Percentiles rank a stretch among this genome's conserved stretches.
Conservation (phyloP, 768 basidiomycete species). For the Trametes punicea region DNA sequence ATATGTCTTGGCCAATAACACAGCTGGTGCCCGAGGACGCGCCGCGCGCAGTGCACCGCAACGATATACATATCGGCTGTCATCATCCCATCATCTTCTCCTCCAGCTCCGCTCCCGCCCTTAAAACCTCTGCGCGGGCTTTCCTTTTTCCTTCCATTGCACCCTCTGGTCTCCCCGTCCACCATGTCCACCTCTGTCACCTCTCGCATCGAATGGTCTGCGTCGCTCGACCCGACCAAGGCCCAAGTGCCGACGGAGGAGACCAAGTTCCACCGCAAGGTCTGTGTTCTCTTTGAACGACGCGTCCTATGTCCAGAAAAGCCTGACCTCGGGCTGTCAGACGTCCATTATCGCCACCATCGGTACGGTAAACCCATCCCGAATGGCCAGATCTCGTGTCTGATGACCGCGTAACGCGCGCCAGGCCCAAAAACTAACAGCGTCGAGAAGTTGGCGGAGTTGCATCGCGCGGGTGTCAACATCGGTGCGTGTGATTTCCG, state of each 20-base stretch:
- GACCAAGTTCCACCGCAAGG: constrained; percentile 91
- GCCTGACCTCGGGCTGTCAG: constrained; percentile 39
- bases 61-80: constrained; percentile 18
- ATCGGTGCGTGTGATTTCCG: constrained; percentile 63
- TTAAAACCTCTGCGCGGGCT: constrained; percentile 14
- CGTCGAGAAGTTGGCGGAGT: constrained; percentile 80
- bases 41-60: neutral
- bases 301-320: constrained; percentile 22
- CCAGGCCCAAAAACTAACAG: constrained; percentile 92
- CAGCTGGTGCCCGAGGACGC: neutral
- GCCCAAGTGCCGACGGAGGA: constrained; percentile 69
- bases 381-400: constrained; percentile 6
- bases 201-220: constrained; percentile 92
- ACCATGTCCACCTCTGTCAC: constrained; percentile 37
- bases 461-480: constrained; percentile 93
- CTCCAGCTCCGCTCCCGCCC: constrained; percentile 19
- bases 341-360: constrained; percentile 99
- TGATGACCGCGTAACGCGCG: constrained; percentile 11
- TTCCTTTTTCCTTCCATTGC: constrained; percentile 6
- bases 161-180: constrained; percentile 11
- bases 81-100: constrained; percentile 20
- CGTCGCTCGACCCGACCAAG: constrained; percentile 70
- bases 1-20: neutral
- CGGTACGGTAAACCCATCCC: constrained; percentile 47
- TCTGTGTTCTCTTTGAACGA: constrained; percentile 29